Base-by-base conservation (phyloP, 495 filamentous ascomycete species). In the Aspergillus ostianus region DNA sequence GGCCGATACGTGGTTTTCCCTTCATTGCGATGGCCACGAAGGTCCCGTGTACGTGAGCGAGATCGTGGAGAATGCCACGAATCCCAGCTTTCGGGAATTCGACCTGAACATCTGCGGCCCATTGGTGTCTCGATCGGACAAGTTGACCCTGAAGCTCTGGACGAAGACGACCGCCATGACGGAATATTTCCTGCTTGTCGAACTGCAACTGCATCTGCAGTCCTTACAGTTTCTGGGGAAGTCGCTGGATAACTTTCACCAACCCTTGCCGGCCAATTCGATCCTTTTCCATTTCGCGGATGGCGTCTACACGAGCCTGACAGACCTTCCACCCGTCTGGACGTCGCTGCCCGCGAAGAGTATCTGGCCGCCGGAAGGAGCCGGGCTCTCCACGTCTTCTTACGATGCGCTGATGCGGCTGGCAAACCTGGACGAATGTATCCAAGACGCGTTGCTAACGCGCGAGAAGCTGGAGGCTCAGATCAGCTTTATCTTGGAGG, bases 31-130 rank as follows among this genome's bases (percentile, higher is more conserved):
- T 8, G 82, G 75, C 2, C 70, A 81, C 49, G 72, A 82, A 44
- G 87, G 90, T 19, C 93, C 94, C 0, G 73, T 98, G 21, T 98
- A 98, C 70, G 85, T 96, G 68, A 97, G 92, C 73, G 94, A 98
- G 76, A 77, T 89, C 46, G 80, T 86, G 17, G 82, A 89, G 60
- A 85, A 85, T 68, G 83, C 90, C 17, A 93, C 90, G 82, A 98
- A 98, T 73, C 93, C 93, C 46, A 90, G 85, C 66, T 98, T 97
- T 69, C 85, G 87, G 46, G 85, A 87, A 58, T 95, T 98, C 71
- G 91, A 98, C 59, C 80, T 97, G 17, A 82, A 85, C 47, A 71
- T 79, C 18, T 88, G 84, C 55, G 87, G 86, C 0, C 84, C 90
- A 12, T 69, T 70, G 6, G 77, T 93, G 20, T 88, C 88, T 4